Evolutionary conservation across 2,329 filamentous ascomycete genomes (phyloP), one percentile per base, ranked within the genome.

Genomic region (Rutstroemia sydowiana): DNA sequence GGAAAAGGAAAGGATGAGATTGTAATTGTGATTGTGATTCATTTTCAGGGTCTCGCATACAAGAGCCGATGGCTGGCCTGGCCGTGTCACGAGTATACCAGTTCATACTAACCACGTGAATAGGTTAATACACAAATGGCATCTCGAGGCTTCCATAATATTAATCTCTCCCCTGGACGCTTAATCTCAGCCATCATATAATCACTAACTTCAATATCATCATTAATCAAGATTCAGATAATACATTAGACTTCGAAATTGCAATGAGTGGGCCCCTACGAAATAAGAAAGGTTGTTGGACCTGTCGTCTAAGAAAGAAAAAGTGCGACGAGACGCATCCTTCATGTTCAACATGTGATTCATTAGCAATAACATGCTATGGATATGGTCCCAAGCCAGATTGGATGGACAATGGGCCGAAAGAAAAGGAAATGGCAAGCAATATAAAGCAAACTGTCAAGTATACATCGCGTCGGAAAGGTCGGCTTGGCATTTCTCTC

Each of bases 371-470:
- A 52, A 73, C 71, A 16, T 84, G 81, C 61, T 64, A 77, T 54
- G 81, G 74, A 58, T 66, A 68, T 54, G 70, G 75, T 2, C 65
- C 70, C 40, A 66, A 65, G 51, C 62, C 66, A 10, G 58, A 56
- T 5, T 56, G 57, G 46, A 63, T 59, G 56, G 58, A 63, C 44
- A 55, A 65, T 5, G 60, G 66, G 5, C 59, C 65, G 31, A 63
- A 66, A 20, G 69, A 66, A 52, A 76, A 75, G 55, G 67, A 70
- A 51, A 78, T 73, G 69, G 75, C 74, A 20, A 73, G 76, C 50
- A 68, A 64, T 55, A 66, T 83, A 56, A 83, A 82, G 65, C 65
- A 66, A n/a, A 73, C 81, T 64, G 74, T 82, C 55, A 82, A 80
- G 66, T 69, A 72, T 48, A 74, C 73, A 56, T 75, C 77, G 26